phyloP scores from a whole-genome alignment of 148 eudicot species.

The Oxyria digyna region DNA sequence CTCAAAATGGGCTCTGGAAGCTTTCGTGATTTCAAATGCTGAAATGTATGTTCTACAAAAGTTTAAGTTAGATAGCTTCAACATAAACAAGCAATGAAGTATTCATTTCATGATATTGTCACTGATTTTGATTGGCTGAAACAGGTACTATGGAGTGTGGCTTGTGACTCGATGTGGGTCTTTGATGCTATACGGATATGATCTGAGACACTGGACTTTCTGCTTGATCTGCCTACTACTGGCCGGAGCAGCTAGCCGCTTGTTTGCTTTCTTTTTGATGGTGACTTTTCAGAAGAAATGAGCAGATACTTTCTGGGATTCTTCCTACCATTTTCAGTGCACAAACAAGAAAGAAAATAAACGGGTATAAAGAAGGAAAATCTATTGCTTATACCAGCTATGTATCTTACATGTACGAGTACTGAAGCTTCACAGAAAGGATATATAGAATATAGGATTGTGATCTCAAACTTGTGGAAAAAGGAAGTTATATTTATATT shows the following conservation, averaged over 20 bases:
- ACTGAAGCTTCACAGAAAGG: not conserved
- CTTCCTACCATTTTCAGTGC: not conserved
- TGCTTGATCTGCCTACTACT: constrained; percentile 41
- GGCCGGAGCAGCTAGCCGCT: constrained; percentile 44
- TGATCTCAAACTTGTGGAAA: not conserved
- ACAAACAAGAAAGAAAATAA: not conserved
- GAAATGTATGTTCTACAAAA: constrained; percentile 37
- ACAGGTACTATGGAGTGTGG: constrained; percentile 89
- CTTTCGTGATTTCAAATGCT: constrained; percentile 84
- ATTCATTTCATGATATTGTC: not conserved
- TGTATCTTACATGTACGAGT: not conserved
- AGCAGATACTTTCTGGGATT: constrained; percentile 8
- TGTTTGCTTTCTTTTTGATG: constrained; percentile 53
- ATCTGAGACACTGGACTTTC: constrained; percentile 37
- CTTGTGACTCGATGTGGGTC: constrained; percentile 77
- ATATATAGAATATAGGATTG: not conserved
- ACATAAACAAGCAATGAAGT: not conserved
- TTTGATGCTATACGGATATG: constrained; percentile 45
- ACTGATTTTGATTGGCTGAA: not conserved
- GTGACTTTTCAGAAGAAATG: constrained; percentile 49
- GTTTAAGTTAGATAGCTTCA: too few species aligned
- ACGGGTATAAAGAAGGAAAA: not conserved
- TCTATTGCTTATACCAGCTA: not conserved
- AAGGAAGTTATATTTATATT: not conserved
- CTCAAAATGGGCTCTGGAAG: constrained; percentile 89